Base-by-base conservation (phyloP, 2,329 filamentous ascomycete genomes). In the Rhynchosporium graminicola region DNA sequence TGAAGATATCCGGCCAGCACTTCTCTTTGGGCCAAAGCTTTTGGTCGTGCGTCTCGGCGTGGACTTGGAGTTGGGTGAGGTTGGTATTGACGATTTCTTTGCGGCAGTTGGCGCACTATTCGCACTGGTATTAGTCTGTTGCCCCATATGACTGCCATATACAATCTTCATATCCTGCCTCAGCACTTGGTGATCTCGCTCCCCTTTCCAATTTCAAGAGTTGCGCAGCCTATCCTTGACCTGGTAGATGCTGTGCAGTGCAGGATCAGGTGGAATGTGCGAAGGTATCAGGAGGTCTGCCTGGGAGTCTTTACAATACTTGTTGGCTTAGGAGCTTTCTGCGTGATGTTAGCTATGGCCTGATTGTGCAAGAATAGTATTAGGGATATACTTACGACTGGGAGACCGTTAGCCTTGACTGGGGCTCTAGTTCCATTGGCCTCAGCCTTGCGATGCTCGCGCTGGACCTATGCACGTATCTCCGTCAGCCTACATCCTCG, bases 371-470 rank as follows among this genome's bases (percentile, higher is more conserved):
- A 20, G 9, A 36, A 10, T 36, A 10, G 33, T 36, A 36, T 36
- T 5, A 36, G 33, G 46, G 50, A 59, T 40, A 42, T 33, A 73
- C 76, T 51, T 74, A 80, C 78, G 65, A 82, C 80, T 1, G 82
- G 82, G 1, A 82, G 77, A 33, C 82, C 82, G 67, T 84, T 84
- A 20, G 81, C 72, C 74, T 83, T 83, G 64, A 83, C 80, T 0
- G 80, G 77, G 40, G 78, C 76, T 56, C 82, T 78, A 59, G 82
- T 84, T 63, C 82, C 82, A 36, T 80, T 82, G 33, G 78, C 78
- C 3, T 84, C 82, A 47, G 79, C 82, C 66, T 79, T 81, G 71
- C 83, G 81, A 75, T 84, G 82, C 74, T 84, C 82, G 71, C 80
- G 80, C 68, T 78, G 75, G 68, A 82, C 76, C 78, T 83, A 70